These are phyloP conservation scores for Nicotiana rustica DNA, from an alignment of 305 asterid genomes.

Conservation along the genomic window DNA sequence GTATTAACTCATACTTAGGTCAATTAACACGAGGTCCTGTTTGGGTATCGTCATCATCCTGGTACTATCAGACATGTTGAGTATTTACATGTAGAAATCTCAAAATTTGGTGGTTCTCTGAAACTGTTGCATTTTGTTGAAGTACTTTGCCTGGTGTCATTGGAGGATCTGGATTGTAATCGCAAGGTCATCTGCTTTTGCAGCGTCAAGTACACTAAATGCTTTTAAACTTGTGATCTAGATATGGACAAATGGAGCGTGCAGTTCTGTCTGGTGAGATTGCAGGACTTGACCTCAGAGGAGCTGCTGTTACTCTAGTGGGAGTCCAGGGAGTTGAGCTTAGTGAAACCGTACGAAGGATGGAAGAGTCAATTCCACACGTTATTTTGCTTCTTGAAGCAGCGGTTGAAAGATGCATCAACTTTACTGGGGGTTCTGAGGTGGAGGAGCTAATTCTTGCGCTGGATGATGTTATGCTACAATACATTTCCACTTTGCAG, in stretches of 20 bases:
- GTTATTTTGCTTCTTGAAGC: constrained; percentile 92
- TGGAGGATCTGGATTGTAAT: not conserved
- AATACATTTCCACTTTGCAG: constrained; percentile 86
- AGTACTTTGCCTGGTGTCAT: not conserved
- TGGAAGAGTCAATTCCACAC: constrained; percentile 97
- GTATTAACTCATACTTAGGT: constrained; percentile 12
- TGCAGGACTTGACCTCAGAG: constrained; percentile 90
- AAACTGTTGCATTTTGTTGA: constrained; percentile 12
- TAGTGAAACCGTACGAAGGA: constrained; percentile 95
- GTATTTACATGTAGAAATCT: not conserved
- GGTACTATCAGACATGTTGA: not conserved
- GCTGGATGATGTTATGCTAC: constrained; percentile 85
- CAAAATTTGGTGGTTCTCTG: constrained; percentile 2
- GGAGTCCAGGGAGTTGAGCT: constrained; percentile 99
- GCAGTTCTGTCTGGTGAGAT: constrained; percentile 81
- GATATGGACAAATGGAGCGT: constrained; percentile 97
- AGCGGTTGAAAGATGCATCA: constrained; percentile 95
- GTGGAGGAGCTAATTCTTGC: constrained; percentile 89
- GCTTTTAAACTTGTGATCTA: constrained; percentile 44
- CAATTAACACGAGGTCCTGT: constrained; percentile 23
- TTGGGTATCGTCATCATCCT: constrained; percentile 11
- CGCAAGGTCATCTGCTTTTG: constrained; percentile 13
- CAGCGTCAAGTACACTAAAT: constrained; percentile 23
- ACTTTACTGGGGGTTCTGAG: constrained; percentile 96
- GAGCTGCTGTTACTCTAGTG: constrained; percentile 86